A percentile compares a stretch with the other conserved stretches of the same genome.
These are phyloP conservation scores for Suhomyces prunicola DNA, from an alignment of 805 yeast genomes.

Conservation along the genomic window DNA sequence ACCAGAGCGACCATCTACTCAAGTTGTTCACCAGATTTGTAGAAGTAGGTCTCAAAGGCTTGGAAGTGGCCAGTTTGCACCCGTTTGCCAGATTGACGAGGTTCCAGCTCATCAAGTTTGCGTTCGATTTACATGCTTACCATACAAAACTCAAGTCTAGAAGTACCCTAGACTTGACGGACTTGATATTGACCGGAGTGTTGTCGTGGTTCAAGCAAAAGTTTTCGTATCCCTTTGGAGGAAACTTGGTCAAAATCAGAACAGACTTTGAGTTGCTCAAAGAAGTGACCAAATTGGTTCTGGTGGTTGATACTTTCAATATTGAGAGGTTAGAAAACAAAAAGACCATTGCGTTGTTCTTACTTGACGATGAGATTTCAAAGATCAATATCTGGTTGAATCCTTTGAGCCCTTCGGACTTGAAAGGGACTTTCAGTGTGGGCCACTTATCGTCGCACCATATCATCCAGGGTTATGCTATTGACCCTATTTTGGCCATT, in stretches of 20 bases:
- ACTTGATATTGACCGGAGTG: conserved; percentile 58
- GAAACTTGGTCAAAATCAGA: conserved; percentile 66
- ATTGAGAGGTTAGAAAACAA: conserved; percentile 41
- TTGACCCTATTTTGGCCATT: conserved; percentile 72
- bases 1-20: conserved; percentile 66
- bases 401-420: conserved; percentile 48
- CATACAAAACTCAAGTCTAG: conserved; percentile 52
- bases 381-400: conserved; percentile 75
- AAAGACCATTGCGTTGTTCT: conserved; percentile 52
- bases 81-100: conserved; percentile 76
- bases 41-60: conserved; percentile 50
- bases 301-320: conserved; percentile 19
- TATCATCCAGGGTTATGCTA: conserved; percentile 55
- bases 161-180: conserved; percentile 43
- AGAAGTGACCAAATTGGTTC: conserved; percentile 42
- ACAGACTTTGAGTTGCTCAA: conserved; percentile 62
- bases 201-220: conserved; percentile 74
- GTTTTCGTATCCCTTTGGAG: conserved; percentile 77
- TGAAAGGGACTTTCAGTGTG: conserved; percentile 34
- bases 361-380: conserved; percentile 73
- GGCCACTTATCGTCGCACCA: conserved; percentile 37
- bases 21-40: conserved; percentile 64
- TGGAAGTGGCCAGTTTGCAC: conserved; percentile 66
- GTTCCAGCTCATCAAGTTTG: conserved; percentile 68
- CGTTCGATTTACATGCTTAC: conserved; percentile 59